Conservation (phyloP, 371 early-diverging fungal species). For the Saksenaea vasiformis region DNA sequence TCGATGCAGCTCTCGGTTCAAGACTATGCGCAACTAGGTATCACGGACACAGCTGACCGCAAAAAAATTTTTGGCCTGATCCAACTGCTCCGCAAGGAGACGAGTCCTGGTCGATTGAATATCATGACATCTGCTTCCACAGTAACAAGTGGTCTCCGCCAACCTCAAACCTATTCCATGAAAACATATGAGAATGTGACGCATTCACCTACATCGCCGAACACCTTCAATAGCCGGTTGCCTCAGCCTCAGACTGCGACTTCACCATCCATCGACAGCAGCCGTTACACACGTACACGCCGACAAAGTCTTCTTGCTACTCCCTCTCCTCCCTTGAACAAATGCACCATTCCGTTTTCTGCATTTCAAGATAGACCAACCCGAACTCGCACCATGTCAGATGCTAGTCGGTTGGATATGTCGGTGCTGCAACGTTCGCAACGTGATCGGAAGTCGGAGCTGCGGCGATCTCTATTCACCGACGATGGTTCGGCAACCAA, state of each 20-base stretch:
- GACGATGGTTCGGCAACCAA: slow-evolving; percentile 1
- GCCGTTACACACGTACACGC: slow-evolving; percentile 15
- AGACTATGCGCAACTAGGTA: slow-evolving; percentile 81
- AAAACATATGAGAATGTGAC: neutral
- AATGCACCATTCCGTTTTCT: slow-evolving; percentile 1
- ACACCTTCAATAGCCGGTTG: neutral
- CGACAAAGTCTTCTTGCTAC: slow-evolving; percentile 17
- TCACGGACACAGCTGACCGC: slow-evolving; percentile 76
- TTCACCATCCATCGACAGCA: slow-evolving; percentile 13
- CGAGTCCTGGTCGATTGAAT: slow-evolving; percentile 16
- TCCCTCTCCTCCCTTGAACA: neutral
- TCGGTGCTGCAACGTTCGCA: neutral
- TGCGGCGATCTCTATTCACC: neutral
- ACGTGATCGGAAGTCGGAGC: slow-evolving; percentile 1
- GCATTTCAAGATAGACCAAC: slow-evolving; percentile 16
- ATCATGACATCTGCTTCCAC: slow-evolving; percentile 22
- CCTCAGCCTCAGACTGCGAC: slow-evolving; percentile 15
- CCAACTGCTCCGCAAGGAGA: slow-evolving; percentile 42
- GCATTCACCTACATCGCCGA: slow-evolving; percentile 11
- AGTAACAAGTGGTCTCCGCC: slow-evolving; percentile 26
- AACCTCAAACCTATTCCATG: slow-evolving; percentile 19
- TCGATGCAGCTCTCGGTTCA: slow-evolving; percentile 72
- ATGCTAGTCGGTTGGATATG: slow-evolving; percentile 26
- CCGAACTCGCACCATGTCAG: slow-evolving; percentile 40
- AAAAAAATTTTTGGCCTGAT: slow-evolving; percentile 78